These are phyloP conservation scores for Triticum dicoccoides DNA, from an alignment of 176 grass and related monocot species.

Conservation along the genomic window DNA sequence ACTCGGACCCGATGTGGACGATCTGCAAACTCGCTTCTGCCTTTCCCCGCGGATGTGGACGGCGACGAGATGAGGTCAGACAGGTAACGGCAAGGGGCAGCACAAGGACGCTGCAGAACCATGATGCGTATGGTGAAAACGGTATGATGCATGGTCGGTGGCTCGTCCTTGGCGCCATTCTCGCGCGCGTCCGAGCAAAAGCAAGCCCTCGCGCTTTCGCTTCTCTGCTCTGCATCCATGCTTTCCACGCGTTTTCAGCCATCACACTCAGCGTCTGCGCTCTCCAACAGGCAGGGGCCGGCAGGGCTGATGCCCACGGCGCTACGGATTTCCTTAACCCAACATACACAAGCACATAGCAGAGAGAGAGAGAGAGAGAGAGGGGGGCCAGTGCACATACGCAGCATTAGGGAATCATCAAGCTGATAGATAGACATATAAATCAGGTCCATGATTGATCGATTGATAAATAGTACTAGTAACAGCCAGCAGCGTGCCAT, in stretches of 20 bases:
- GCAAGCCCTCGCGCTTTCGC: background rate
- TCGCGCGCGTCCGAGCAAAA: background rate
- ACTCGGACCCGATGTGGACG: background rate
- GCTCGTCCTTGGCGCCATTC: background rate
- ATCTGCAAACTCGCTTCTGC: background rate
- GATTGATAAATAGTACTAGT: background rate
- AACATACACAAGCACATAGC: background rate
- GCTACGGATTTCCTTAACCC: background rate
- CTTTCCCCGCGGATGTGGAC: slow-evolving; percentile 2
- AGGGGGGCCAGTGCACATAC: no score
- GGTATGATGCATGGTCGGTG: slow-evolving; percentile 33
- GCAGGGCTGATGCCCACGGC: background rate
- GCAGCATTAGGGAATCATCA: background rate
- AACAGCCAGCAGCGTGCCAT: slow-evolving; percentile 5
- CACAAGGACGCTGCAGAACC: background rate
- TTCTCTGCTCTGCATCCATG: background rate
- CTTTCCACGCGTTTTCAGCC: background rate
- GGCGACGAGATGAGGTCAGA: background rate
- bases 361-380: no score
- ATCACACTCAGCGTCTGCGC: background rate
- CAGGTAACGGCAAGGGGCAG: background rate
- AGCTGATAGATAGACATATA: background rate
- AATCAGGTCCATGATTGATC: background rate
- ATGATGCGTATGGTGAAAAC: background rate
- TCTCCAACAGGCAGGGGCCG: slow-evolving; percentile 18